Conservation (phyloP, 305 asterid genomes). For the Ruellia speciosa region DNA sequence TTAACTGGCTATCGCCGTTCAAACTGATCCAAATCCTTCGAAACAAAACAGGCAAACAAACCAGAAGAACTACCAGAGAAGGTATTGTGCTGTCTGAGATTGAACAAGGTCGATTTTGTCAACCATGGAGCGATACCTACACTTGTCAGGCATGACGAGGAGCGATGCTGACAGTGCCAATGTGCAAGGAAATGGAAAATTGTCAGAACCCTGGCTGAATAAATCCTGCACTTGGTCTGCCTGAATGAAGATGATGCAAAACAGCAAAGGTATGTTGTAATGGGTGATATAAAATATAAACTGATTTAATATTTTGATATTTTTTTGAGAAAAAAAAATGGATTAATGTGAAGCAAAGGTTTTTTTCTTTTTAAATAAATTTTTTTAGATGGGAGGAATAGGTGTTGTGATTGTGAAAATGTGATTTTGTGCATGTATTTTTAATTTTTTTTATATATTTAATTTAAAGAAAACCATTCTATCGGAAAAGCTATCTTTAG, state of each 20-base stretch:
- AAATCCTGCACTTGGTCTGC: background rate
- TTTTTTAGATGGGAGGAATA: no score
- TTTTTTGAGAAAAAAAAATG: no score
- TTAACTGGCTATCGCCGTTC: no score
- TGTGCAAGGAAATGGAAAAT: background rate
- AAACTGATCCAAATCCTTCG: background rate
- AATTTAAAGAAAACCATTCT: no score
- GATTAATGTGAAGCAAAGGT: no score
- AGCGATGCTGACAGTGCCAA: conserved; percentile 8
- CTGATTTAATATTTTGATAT: no score
- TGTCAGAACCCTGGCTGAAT: background rate
- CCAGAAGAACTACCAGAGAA: conserved; percentile 55
- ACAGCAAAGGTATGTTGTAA: background rate
- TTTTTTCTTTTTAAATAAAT: no score
- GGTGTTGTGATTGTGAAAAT: no score
- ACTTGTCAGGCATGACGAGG: conserved; percentile 51
- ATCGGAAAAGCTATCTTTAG: no score
- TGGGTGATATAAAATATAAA: background rate
- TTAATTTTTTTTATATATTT: no score
- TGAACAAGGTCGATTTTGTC: conserved; percentile 47
- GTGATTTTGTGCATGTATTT: no score
- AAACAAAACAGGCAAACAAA: conserved; percentile 67
- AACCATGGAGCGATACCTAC: conserved; percentile 78
- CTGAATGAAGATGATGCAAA: background rate
- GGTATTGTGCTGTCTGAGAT: conserved; percentile 41